phyloP scores from a whole-genome alignment of 1,284 basidiomycete genomes.

The Papiliotrema laurentii region DNA sequence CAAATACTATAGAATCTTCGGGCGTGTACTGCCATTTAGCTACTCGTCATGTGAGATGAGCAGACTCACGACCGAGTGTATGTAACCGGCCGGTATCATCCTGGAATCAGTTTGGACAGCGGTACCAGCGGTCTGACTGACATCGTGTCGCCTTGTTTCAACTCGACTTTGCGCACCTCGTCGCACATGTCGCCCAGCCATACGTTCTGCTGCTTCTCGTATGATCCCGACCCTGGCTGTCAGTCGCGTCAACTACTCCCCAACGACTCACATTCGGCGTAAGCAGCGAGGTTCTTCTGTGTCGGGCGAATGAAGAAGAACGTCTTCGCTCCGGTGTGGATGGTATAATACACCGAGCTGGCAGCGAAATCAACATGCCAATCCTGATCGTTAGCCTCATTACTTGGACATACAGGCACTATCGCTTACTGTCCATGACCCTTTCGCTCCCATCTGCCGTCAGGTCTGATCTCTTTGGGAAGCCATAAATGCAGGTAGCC shows the following conservation, averaged over 20 bases:
- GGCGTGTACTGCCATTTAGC: conserved; percentile 70
- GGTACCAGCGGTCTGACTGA: conserved; percentile 23
- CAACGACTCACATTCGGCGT: conserved; percentile 42
- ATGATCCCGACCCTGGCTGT: conserved; percentile 64
- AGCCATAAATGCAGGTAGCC: background rate
- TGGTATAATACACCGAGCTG: conserved; percentile 90
- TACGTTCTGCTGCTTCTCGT: conserved; percentile 68
- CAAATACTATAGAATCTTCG: conserved; percentile 86
- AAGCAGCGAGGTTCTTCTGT: conserved; percentile 74
- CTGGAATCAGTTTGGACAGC: conserved; percentile 23
- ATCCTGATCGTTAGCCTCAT: conserved; percentile 55
- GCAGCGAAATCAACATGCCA: conserved; percentile 97
- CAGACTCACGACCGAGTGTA: conserved; percentile 80
- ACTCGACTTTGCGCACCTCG: conserved; percentile 76
- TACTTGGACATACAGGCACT: background rate
- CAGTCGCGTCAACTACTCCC: background rate
- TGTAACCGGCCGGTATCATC: conserved; percentile 94
- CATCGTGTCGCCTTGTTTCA: conserved; percentile 87
- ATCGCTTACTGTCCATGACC: conserved; percentile 69
- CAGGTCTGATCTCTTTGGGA: background rate
- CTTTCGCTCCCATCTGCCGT: conserved; percentile 56
- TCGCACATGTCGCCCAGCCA: conserved; percentile 83
- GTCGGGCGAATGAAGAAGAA: conserved; percentile 96
- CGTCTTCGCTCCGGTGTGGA: conserved; percentile 76
- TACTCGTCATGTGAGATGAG: background rate